These are phyloP conservation scores for Fusarium bactridioides DNA, from an alignment of 2,329 filamentous ascomycete species.

Conservation along the genomic window DNA sequence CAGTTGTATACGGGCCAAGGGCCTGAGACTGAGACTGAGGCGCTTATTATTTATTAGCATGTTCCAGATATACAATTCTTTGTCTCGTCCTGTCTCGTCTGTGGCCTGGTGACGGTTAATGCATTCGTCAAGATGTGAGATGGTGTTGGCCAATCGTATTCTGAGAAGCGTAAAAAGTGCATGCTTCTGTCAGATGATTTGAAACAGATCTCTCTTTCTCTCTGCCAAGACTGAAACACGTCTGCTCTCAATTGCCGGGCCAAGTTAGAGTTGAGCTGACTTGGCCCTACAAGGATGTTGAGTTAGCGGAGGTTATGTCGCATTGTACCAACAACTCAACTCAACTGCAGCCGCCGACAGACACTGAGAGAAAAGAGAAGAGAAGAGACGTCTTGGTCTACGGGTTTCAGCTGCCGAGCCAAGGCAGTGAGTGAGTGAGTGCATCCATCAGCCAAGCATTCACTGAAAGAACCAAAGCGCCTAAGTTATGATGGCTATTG, in stretches of 20 bases:
- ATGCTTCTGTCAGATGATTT: neutral
- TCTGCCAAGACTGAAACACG: conserved; percentile 20
- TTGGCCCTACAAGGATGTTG: neutral
- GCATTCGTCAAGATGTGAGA: neutral
- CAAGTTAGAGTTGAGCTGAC: neutral
- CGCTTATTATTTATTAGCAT: neutral
- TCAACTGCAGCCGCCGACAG: neutral
- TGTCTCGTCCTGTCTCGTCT: neutral
- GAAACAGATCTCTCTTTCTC: neutral
- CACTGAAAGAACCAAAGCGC: neutral
- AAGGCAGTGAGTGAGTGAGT: conserved; percentile 33
- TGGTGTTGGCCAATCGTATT: neutral
- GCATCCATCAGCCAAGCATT: neutral
- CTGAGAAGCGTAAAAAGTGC: neutral
- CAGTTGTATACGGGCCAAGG: conserved; percentile 34
- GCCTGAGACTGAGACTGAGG: neutral
- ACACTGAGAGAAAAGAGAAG: neutral
- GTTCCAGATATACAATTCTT: neutral
- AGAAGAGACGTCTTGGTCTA: neutral
- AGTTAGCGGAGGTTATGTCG: neutral
- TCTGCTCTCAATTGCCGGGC: neutral
- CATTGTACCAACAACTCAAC: neutral
- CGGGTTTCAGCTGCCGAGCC: conserved; percentile 32
- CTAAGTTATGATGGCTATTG: neutral
- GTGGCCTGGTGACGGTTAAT: neutral